These are phyloP conservation scores for Hymenotorrendiella dingleyae DNA, from an alignment of 2,329 filamentous ascomycete species.

Conservation along the genomic window DNA sequence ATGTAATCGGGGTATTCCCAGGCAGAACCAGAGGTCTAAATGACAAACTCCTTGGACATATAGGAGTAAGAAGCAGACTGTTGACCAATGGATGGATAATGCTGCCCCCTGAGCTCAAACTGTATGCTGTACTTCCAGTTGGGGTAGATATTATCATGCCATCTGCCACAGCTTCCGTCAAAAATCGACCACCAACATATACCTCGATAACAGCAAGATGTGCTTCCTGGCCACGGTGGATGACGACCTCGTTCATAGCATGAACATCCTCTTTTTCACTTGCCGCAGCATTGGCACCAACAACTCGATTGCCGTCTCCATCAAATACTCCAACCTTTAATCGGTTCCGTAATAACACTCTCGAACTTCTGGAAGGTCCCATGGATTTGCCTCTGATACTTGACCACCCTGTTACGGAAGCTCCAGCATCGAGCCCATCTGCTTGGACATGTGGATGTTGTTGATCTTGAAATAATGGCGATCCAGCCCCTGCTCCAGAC, in stretches of 20 bases:
- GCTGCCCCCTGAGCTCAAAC: constrained; percentile 82
- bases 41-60: constrained; percentile 85
- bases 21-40: constrained; percentile 90
- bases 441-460: constrained; percentile 27
- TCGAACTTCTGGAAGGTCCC: constrained; percentile 66
- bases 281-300: constrained; percentile 27
- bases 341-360: constrained; percentile 79
- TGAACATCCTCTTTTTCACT: constrained; percentile 38
- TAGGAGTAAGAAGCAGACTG: constrained; percentile 83
- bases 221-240: constrained; percentile 84
- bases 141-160: constrained; percentile 92
- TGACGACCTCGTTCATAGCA: constrained; percentile 91
- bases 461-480: constrained; percentile 25
- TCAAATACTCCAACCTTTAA: constrained; percentile 83
- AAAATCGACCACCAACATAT: constrained; percentile 78
- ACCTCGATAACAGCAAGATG: constrained; percentile 91
- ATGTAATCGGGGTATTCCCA: constrained; percentile 73
- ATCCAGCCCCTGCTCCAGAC: constrained; percentile 51
- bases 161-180: constrained; percentile 92
- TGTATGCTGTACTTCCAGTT: constrained; percentile 93
- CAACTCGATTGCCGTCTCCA: constrained; percentile 56
- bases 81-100: constrained; percentile 93
- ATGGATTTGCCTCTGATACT: constrained; percentile 73
- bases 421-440: constrained; percentile 16
- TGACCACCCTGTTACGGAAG: constrained; percentile 56